Evolutionary conservation across 139 green algal species (phyloP).

Genomic region (Klebsormidium nitens): DNA sequence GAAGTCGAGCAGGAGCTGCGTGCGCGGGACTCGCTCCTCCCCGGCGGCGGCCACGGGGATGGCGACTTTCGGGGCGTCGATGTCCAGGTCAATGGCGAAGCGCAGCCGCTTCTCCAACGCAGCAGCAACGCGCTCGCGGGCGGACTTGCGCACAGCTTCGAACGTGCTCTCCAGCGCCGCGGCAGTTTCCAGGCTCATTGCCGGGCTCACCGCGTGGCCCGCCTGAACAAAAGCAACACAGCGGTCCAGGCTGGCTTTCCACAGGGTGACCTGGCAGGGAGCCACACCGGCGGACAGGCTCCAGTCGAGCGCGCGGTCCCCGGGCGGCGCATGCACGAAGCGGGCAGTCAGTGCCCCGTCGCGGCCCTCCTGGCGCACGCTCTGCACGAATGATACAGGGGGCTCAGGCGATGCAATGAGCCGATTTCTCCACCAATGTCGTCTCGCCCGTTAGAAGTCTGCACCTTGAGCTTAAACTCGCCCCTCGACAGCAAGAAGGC

Average conservation of each 20-base stretch:
- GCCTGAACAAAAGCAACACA: conserved; percentile 57
- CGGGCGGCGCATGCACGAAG: conserved; percentile 55
- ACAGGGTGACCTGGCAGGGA: conserved; percentile 72
- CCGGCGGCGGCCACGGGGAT: conserved; percentile 34
- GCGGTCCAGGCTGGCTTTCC: conserved; percentile 45
- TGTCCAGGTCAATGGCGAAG: conserved; percentile 47
- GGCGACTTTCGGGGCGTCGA: conserved; percentile 79
- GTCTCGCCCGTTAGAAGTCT: too few relatives aligned
- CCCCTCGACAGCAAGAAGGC: too few relatives aligned
- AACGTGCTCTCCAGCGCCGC: conserved; percentile 47
- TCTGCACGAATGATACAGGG: too few relatives aligned
- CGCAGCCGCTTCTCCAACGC: conserved; percentile 32
- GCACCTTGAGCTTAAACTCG: too few relatives aligned
- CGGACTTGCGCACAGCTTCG: conserved; percentile 42
- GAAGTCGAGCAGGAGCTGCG: conserved; percentile 36
- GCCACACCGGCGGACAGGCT: conserved; percentile 54
- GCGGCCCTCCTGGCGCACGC: neutral
- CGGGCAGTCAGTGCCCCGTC: conserved; percentile 45
- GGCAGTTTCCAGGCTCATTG: conserved; percentile 48
- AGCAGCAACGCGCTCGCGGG: conserved; percentile 27
- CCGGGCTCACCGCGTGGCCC: conserved; percentile 40
- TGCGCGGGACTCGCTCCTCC: neutral
- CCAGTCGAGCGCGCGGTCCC: conserved; percentile 68
- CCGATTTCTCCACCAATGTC: too few relatives aligned
- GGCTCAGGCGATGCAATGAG: too few relatives aligned